phyloP scores from a whole-genome alignment of 192 early-diverging fungal genomes.

The Umbelopsis vinacea region DNA sequence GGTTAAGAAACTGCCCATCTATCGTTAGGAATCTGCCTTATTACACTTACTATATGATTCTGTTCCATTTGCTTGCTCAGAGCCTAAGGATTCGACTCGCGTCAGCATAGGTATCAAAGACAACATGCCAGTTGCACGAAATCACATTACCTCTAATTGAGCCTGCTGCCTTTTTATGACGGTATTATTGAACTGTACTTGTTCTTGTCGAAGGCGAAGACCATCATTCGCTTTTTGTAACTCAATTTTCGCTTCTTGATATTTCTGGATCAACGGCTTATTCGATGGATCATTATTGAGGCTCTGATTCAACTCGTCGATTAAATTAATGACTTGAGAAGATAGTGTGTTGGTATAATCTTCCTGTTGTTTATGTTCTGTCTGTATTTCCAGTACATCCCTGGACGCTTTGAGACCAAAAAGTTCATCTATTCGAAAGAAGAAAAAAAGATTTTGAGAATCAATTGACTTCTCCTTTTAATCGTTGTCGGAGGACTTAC shows the following conservation, averaged over 20 bases:
- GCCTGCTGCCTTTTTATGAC: conserved; percentile 10
- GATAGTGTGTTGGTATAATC: conserved; percentile 18
- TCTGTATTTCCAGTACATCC: conserved; percentile 4
- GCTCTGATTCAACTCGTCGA: background rate
- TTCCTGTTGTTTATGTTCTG: conserved; percentile 8
- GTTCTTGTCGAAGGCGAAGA: conserved; percentile 8
- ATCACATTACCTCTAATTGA: background rate
- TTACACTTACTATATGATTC: conserved; percentile 3
- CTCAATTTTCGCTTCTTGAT: conserved; percentile 1
- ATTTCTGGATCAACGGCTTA: background rate
- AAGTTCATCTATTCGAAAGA: background rate
- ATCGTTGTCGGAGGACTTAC: background rate
- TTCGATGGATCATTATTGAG: background rate
- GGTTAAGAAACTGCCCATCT: background rate
- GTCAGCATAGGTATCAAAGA: background rate
- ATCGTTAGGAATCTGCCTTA: background rate
- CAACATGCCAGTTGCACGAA: background rate
- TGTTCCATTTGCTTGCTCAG: conserved; percentile 1
- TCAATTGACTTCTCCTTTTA: background rate
- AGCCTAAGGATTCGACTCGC: background rate
- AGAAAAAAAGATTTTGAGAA: background rate
- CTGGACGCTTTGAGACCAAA: conserved; percentile 10
- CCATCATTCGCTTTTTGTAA: background rate
- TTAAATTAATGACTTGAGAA: conserved; percentile 11
- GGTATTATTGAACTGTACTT: conserved; percentile 1